Conservation (phyloP, 768 basidiomycete genomes). For the Suillus americanus region DNA sequence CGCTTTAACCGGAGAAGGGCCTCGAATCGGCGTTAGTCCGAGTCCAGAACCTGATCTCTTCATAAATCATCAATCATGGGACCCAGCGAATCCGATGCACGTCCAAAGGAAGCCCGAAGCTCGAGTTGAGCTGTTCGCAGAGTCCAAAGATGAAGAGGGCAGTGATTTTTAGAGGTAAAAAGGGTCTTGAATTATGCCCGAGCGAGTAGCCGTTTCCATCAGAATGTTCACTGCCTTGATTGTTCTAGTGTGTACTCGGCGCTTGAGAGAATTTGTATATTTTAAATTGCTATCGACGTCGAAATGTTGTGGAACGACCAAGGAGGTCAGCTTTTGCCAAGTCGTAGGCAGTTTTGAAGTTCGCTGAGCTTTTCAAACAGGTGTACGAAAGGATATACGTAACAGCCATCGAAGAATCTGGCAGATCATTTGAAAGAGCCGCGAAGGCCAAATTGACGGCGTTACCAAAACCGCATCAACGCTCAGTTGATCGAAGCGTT, state of each 20-base stretch:
- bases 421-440: slow-evolving; percentile 25
- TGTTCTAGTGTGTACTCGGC: slow-evolving; percentile 14
- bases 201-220: slow-evolving; percentile 26
- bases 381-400: slow-evolving; percentile 21
- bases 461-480: slow-evolving; percentile 33
- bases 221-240: slow-evolving; percentile 29
- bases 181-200: slow-evolving; percentile 10
- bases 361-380: slow-evolving; percentile 11
- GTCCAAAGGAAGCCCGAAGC: slow-evolving; percentile 2
- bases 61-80: neutral
- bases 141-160: slow-evolving; percentile 9
- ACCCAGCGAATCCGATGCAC: slow-evolving; percentile 5
- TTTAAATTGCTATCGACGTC: slow-evolving; percentile 9
- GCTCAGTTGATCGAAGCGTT: slow-evolving; percentile 21
- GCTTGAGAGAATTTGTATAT: slow-evolving; percentile 1
- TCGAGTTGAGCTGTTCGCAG: neutral
- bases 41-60: neutral
- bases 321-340: neutral
- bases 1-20: neutral
- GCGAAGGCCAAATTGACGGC: slow-evolving; percentile 26
- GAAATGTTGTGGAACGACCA: neutral
- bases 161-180: slow-evolving; percentile 4
- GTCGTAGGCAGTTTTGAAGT: neutral
- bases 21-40: neutral
- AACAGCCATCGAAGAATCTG: slow-evolving; percentile 13